Base-by-base conservation (phyloP, 257 asterid species). In the Linderniella brevidens region DNA sequence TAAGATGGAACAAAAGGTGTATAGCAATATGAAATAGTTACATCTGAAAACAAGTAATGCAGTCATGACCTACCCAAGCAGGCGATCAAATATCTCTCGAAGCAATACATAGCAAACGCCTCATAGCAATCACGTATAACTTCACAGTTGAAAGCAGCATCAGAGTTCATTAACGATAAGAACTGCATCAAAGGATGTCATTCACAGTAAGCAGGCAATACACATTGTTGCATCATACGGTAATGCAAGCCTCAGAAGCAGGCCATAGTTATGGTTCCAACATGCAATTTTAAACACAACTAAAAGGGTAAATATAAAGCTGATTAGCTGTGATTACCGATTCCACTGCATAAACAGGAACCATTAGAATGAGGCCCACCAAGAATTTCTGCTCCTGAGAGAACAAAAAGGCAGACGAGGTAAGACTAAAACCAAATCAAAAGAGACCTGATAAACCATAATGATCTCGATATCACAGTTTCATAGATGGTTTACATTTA, bases 1-100 rank as follows among this genome's bases (percentile, higher is more conserved):
- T 25, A 25, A 25, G 32, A 25, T 3, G 32, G 6, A 25, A 25
- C 32, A 25, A 25, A 25, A 25, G 32, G 32, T 3, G 6, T 25
- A 6, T 25, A 25, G 32, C 3, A 25, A 25, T 25, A 6, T 25
- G 32, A 25, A 25, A 25, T 6, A 25, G 32, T 25, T 25, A 20
- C 15, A 45, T 17, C 43, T 36, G 20, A 35, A 50, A 48, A 47
- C 52, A 55, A 65, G 52, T 38, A 52, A 17, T 51, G 11, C 49
- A 9, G 15, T 1, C 17, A 44, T 11, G 53, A 57, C 85, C 59
- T 71, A 81, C 98, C 98, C 70, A 90, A 77, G 78, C 98, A 85
- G 67, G 98, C 98, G 53, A 90, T 90, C 61, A 90, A 94, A 67
- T 90, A 81, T 68, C 98, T 90, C 80, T 85, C 96, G 48, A 90